phyloP scores from a whole-genome alignment of 192 early-diverging fungal species.

The Entomortierella lignicola region DNA sequence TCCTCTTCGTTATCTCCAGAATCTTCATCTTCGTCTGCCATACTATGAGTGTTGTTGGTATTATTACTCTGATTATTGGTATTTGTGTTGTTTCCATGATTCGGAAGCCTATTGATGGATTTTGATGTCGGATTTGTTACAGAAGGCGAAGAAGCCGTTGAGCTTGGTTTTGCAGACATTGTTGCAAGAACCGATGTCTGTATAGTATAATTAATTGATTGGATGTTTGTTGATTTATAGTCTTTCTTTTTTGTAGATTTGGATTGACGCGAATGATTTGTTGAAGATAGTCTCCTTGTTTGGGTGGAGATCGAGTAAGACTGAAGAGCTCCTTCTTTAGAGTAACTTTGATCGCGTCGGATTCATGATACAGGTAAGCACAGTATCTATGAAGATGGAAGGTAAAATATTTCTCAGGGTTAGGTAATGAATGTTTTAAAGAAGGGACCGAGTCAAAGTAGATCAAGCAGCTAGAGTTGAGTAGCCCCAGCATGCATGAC shows the following conservation, averaged over 20 bases:
- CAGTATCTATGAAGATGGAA: not conserved
- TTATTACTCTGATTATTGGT: constrained; percentile 11
- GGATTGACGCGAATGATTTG: not conserved
- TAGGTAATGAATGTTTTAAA: too few species aligned
- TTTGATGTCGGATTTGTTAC: constrained; percentile 39
- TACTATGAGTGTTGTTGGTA: constrained; percentile 4
- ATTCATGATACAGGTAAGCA: constrained; percentile 25
- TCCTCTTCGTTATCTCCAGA: constrained; percentile 60
- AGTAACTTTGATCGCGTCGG: constrained; percentile 18
- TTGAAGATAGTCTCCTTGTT: not conserved
- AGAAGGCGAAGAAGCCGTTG: constrained; percentile 40
- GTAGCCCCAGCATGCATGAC: too few species aligned
- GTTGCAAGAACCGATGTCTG: not conserved
- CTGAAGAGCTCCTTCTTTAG: constrained; percentile 30
- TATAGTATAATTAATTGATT: not conserved
- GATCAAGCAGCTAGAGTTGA: too few species aligned
- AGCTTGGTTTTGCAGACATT: constrained; percentile 46
- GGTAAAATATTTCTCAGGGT: too few species aligned
- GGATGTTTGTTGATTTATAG: constrained; percentile 1
- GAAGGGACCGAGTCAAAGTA: too few species aligned
- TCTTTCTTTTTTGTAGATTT: too few species aligned
- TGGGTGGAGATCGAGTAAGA: constrained; percentile 12
- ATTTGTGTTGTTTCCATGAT: constrained; percentile 3
- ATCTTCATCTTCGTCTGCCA: constrained; percentile 30
- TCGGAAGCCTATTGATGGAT: constrained; percentile 27